These are phyloP conservation scores for Takashimella koratensis DNA, from an alignment of 1,284 basidiomycete species.

Conservation along the genomic window DNA sequence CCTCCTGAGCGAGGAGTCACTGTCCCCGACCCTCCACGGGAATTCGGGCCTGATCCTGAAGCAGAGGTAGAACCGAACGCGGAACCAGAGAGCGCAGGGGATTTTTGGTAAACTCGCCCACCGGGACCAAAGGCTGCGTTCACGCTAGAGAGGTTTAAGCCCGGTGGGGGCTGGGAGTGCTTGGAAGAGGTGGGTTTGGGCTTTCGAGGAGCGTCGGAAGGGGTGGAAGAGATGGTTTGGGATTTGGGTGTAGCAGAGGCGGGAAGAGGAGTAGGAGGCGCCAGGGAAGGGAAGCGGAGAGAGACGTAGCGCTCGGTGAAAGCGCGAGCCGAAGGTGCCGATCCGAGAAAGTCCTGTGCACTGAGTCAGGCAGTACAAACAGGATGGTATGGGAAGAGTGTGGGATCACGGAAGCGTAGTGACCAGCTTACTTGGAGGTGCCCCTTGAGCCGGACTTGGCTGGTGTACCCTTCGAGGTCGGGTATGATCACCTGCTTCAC, in stretches of 20 bases:
- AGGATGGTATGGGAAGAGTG: no score
- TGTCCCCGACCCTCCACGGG: background rate
- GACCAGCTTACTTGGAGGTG: constrained; percentile 36
- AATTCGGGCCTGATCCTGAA: constrained; percentile 1
- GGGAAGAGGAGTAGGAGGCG: constrained; percentile 17
- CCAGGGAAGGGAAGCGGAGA: constrained; percentile 34
- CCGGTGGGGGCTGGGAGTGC: background rate
- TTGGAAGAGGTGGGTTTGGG: background rate
- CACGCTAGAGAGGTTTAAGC: constrained; percentile 7
- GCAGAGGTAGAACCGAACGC: background rate
- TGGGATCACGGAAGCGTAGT: no score
- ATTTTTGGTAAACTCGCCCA: constrained; percentile 40
- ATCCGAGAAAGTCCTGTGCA: constrained; percentile 44
- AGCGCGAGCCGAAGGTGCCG: constrained; percentile 28
- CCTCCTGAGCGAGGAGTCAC: constrained; percentile 14
- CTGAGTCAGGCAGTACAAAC: no score
- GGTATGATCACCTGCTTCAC: constrained; percentile 41
- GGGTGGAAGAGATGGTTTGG: background rate
- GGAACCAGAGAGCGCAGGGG: constrained; percentile 19
- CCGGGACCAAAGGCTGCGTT: constrained; percentile 29
- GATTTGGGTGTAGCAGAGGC: constrained; percentile 1
- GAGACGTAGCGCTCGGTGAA: constrained; percentile 40
- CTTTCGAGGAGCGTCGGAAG: constrained; percentile 1
- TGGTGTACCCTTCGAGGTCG: constrained; percentile 35
- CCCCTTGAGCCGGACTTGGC: constrained; percentile 29